Evolutionary conservation across 2,329 filamentous ascomycete genomes (phyloP), one percentile per base, ranked within the genome.

Genomic region (Trichoderma atroviride): DNA sequence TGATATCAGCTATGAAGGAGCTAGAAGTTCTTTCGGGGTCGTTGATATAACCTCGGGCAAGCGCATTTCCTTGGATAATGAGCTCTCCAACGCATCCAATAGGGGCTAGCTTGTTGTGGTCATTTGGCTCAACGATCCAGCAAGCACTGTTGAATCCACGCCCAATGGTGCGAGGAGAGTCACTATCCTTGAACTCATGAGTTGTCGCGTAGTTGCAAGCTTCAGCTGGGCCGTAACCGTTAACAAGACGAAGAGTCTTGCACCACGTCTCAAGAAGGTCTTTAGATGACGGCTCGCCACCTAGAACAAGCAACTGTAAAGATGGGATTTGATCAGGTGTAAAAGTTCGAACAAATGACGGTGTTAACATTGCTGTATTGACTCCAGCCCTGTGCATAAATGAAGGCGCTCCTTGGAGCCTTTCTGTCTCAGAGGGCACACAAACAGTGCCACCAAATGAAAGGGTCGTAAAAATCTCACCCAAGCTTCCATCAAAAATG

Each of bases 41-140:
- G 65, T 84, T 83, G 31, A 86, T 74, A 69, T 87, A 88, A 40
- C 84, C 83, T 29, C 81, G 76, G 33, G 82, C 84, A 13, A 88
- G 37, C 19, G 71, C 50, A 4, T 83, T 84, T 2, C 73, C 71
- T 60, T 74, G 70, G 11, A 76, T 67, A 1, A 75, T 52, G 4
- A 76, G 55, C 59, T 76, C 74, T 10, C 74, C 74, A 9, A 69
- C 59, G 35, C 70, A 71, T 0, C 74, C 74, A 5, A 74, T 61
- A 0, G 74, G 74, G 1, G 67, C 52, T 3, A 76, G 69, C 19
- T 68, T 61, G 19, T 72, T 64, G 29, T 68, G 59, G 16, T 76
- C 37, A 2, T 70, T 66, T 2, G 71, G 57, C 1, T 74, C 71
- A 29, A 74, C 73, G 9, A 76, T 66, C 74, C 74, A 75, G n/a